Conservation (phyloP, 768 basidiomycete genomes). For the Gymnopilus dilepis region DNA sequence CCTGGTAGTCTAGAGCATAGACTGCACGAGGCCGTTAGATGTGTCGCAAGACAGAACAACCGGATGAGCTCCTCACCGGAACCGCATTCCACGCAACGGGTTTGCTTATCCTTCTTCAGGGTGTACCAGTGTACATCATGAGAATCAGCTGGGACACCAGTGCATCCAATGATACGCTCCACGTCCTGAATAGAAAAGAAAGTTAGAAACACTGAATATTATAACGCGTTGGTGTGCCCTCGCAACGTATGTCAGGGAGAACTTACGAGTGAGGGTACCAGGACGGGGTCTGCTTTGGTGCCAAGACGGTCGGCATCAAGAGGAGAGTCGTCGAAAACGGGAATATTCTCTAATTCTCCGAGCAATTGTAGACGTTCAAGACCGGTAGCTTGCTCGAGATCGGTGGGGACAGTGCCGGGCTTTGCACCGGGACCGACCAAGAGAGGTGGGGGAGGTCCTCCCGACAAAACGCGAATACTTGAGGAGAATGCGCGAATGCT, state of each 20-base stretch:
- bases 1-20: constrained; percentile 77
- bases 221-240: background rate
- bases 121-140: constrained; percentile 92
- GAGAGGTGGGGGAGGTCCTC: constrained; percentile 59
- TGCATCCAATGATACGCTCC: constrained; percentile 91
- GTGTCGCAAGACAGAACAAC: background rate
- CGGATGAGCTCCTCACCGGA: constrained; percentile 62
- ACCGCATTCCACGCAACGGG: constrained; percentile 93
- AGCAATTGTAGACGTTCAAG: constrained; percentile 94
- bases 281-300: constrained; percentile 85
- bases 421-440: constrained; percentile 77
- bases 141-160: constrained; percentile 93
- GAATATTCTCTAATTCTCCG: constrained; percentile 85
- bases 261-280: constrained; percentile 85
- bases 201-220: background rate
- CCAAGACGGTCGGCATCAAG: constrained; percentile 86
- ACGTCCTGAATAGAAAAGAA: constrained; percentile 56
- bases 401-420: constrained; percentile 77
- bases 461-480: constrained; percentile 60
- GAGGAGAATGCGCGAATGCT: constrained; percentile 64
- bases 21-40: constrained; percentile 43
- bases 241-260: constrained; percentile 2
- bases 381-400: constrained; percentile 93
- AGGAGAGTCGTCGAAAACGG: constrained; percentile 88
- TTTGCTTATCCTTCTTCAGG: constrained; percentile 64